Conservation (phyloP, 345 rosid species). For the Hypericum androsaemum region DNA sequence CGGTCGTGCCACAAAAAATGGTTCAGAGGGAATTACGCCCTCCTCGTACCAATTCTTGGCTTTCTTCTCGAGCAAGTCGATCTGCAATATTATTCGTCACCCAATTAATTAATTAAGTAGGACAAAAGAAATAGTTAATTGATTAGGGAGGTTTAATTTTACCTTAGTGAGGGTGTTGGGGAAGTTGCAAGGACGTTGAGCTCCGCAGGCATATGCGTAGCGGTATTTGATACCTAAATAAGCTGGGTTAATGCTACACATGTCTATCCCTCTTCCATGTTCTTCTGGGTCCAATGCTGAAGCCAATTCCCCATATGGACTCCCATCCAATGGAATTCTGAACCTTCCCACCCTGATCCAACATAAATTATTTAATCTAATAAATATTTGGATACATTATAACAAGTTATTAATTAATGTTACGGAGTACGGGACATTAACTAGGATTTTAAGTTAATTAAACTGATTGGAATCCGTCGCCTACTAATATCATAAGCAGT, state of each 20-base stretch:
- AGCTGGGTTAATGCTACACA: conserved; percentile 86
- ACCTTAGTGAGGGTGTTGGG: conserved; percentile 97
- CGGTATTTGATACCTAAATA: conserved; percentile 62
- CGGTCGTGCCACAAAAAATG: conserved; percentile 80
- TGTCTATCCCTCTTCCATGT: conserved; percentile 96
- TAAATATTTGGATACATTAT: too few relatives aligned
- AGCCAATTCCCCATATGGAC: conserved; percentile 56
- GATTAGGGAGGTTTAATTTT: too few relatives aligned
- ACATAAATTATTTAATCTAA: too few relatives aligned
- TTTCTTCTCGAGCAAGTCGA: conserved; percentile 58
- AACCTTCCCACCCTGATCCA: conserved; percentile 80
- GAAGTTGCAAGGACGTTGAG: conserved; percentile 86
- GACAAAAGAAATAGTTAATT: not conserved
- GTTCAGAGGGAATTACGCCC: conserved; percentile 85
- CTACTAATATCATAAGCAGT: too few relatives aligned
- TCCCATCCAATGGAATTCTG: conserved; percentile 75
- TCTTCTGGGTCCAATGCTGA: conserved; percentile 78
- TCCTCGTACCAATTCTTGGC: conserved; percentile 80
- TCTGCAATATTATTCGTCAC: conserved; percentile 19
- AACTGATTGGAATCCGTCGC: too few relatives aligned
- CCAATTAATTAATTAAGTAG: not conserved
- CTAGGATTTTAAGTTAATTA: too few relatives aligned
- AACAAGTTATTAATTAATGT: too few relatives aligned
- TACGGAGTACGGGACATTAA: too few relatives aligned
- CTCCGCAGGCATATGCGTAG: conserved; percentile 90